phyloP scores from a whole-genome alignment of 257 asterid genomes.

The Scutellaria baicalensis region DNA sequence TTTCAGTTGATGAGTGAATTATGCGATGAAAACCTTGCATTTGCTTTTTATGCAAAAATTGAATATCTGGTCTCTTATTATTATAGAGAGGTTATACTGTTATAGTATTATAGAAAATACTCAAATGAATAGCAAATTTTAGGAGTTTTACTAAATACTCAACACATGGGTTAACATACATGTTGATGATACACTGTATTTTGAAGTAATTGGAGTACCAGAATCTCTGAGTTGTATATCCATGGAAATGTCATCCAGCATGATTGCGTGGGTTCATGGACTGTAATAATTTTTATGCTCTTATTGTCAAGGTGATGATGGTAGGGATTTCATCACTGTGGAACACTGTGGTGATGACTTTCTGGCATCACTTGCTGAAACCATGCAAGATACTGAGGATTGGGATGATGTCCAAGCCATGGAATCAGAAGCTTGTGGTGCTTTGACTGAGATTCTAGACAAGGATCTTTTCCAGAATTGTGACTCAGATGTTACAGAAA shows the following conservation, averaged over 20 bases:
- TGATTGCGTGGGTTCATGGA: neutral
- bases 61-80: neutral
- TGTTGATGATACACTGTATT: neutral
- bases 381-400: conserved; percentile 68
- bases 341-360: conserved; percentile 90
- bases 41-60: neutral
- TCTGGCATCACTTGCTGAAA: conserved; percentile 84
- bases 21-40: neutral
- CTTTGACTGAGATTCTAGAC: conserved; percentile 59
- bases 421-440: conserved; percentile 87
- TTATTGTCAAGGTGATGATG: conserved; percentile 69
- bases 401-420: conserved; percentile 89
- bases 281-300: neutral
- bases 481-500: conserved; percentile 22
- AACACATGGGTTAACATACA: neutral
- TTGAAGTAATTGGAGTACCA: neutral
- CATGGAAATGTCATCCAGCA: neutral
- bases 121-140: neutral
- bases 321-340: conserved; percentile 72
- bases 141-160: conserved; percentile 1
- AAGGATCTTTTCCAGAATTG: conserved; percentile 31
- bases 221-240: neutral
- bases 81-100: neutral
- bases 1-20: neutral
- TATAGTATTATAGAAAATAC: neutral